A percentile compares a stretch with the other conserved stretches of the same genome.
Evolutionary conservation across 768 basidiomycete species (phyloP).

Genomic region (Lactarius sanguifluus): DNA sequence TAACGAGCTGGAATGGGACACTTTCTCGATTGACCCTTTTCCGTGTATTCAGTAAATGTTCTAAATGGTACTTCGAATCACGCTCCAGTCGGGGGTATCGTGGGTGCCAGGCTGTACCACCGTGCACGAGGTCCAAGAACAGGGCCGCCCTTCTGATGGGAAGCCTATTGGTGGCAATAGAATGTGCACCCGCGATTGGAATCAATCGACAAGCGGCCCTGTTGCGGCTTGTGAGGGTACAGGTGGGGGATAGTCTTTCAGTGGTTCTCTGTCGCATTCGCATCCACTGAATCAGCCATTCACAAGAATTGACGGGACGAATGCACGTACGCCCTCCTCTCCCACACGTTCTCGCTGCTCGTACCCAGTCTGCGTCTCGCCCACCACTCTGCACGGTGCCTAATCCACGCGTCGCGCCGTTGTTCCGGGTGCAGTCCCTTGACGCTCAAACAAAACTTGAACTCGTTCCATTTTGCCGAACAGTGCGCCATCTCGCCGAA

Average conservation of each 20-base stretch:
- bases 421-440: slow-evolving; percentile 78
- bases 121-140: background rate
- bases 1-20: background rate
- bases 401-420: slow-evolving; percentile 81
- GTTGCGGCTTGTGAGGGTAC: slow-evolving; percentile 14
- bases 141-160: background rate
- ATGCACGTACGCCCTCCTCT: slow-evolving; percentile 68
- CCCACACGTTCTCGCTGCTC: slow-evolving; percentile 97
- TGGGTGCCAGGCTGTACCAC: background rate
- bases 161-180: background rate
- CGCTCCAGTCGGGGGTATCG: background rate
- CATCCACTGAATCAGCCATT: background rate
- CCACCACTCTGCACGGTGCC: slow-evolving; percentile 92
- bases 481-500: slow-evolving; percentile 75
- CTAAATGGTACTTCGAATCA: background rate
- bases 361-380: slow-evolving; percentile 67
- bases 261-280: slow-evolving; percentile 44
- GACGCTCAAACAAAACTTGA: slow-evolving; percentile 90
- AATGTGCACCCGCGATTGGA: background rate
- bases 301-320: background rate
- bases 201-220: slow-evolving; percentile 12
- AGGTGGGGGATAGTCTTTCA: slow-evolving; percentile 48
- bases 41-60: background rate
- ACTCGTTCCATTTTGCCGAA: slow-evolving; percentile 77
- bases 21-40: background rate